Evolutionary conservation across 2,329 filamentous ascomycete species (phyloP).

Genomic region (Fonsecaea monophora): DNA sequence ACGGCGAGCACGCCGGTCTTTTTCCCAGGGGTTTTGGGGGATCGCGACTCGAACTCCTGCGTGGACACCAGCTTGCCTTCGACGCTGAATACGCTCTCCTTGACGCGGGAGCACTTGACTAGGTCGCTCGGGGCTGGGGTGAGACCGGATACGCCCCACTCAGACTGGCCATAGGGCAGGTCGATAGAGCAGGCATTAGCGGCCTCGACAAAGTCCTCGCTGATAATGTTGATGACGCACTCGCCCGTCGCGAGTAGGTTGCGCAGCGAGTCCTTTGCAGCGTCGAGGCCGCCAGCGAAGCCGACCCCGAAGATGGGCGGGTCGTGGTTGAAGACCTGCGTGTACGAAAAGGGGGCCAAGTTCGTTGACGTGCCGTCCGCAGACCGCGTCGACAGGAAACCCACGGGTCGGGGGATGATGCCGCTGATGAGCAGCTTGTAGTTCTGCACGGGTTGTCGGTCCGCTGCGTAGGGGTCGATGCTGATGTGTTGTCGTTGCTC

Average conservation of each 20-base stretch:
- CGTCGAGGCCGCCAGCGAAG: slow-evolving; percentile 62
- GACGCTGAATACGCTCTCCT: slow-evolving; percentile 81
- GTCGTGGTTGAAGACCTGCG: slow-evolving; percentile 82
- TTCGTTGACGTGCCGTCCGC: slow-evolving; percentile 72
- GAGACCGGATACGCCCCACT: slow-evolving; percentile 81
- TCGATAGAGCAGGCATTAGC: slow-evolving; percentile 83
- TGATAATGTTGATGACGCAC: slow-evolving; percentile 86
- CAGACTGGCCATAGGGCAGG: slow-evolving; percentile 74
- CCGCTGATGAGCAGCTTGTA: slow-evolving; percentile 91
- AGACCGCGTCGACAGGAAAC: slow-evolving; percentile 65
- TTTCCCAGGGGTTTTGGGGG: slow-evolving; percentile 67
- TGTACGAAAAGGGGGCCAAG: slow-evolving; percentile 87
- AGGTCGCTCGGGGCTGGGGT: slow-evolving; percentile 70
- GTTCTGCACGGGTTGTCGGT: slow-evolving; percentile 72
- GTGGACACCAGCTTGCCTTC: slow-evolving; percentile 78
- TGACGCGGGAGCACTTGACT: slow-evolving; percentile 74
- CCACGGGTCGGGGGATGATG: slow-evolving; percentile 82
- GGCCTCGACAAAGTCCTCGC: slow-evolving; percentile 83
- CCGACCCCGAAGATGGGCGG: slow-evolving; percentile 80
- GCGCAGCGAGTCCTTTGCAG: slow-evolving; percentile 77
- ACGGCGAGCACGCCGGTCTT: slow-evolving; percentile 77
- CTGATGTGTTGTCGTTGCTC: slow-evolving; percentile 68
- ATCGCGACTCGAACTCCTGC: slow-evolving; percentile 77
- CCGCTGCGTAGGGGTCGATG: slow-evolving; percentile 80
- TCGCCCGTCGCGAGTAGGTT: slow-evolving; percentile 76